phyloP scores from a whole-genome alignment of 768 basidiomycete genomes.

The Stropharia rugosoannulata region DNA sequence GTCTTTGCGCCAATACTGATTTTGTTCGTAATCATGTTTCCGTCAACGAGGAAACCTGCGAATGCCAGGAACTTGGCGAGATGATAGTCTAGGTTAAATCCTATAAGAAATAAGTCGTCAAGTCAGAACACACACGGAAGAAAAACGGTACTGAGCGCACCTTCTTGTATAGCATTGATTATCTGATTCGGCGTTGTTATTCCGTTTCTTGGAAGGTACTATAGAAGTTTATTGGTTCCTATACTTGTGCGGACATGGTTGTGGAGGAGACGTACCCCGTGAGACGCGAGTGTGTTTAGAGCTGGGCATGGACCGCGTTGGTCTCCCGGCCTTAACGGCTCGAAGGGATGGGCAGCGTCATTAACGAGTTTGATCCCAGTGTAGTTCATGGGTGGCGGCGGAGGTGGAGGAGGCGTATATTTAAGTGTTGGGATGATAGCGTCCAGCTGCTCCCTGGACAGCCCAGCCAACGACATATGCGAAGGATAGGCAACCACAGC shows the following conservation, averaged over 20 bases:
- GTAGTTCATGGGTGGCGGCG: neutral
- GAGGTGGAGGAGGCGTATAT: conserved; percentile 1
- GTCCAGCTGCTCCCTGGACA: conserved; percentile 13
- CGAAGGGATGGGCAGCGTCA: neutral
- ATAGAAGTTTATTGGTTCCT: neutral
- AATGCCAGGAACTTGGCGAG: conserved; percentile 11
- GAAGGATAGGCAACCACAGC: conserved; percentile 7
- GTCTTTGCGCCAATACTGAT: conserved; percentile 22
- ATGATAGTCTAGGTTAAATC: conserved; percentile 17
- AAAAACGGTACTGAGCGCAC: neutral
- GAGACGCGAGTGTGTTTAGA: neutral
- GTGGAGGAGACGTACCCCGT: neutral
- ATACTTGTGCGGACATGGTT: neutral
- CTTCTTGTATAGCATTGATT: neutral
- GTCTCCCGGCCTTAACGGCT: neutral
- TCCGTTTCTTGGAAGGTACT: neutral
- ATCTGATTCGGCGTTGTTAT: neutral
- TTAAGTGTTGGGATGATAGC: conserved; percentile 11
- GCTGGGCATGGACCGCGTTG: neutral
- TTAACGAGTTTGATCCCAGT: neutral
- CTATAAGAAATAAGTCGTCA: neutral
- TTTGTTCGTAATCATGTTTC: conserved; percentile 19
- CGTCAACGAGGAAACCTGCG: conserved; percentile 19
- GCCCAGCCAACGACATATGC: conserved; percentile 11
- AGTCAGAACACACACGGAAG: neutral